phyloP scores from a whole-genome alignment of 2,329 filamentous ascomycete species.

The Botrytis galanthina region DNA sequence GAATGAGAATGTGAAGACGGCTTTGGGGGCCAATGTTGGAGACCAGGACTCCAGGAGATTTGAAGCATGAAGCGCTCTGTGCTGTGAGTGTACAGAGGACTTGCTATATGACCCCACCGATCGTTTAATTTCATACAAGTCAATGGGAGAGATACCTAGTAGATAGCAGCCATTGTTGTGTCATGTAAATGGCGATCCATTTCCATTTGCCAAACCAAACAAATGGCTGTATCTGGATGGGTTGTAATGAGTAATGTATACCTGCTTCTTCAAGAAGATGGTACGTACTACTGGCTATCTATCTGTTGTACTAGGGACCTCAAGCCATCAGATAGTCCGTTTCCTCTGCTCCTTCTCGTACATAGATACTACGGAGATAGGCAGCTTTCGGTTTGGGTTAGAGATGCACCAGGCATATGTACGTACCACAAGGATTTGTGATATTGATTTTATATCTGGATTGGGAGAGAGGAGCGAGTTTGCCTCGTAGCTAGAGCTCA shows the following conservation, averaged over 20 bases:
- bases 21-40: neutral
- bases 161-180: neutral
- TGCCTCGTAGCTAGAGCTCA: neutral
- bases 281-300: neutral
- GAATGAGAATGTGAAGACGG: constrained; percentile 6
- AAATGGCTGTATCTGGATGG: neutral
- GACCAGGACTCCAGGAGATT: neutral
- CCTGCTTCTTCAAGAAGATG: neutral
- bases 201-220: neutral
- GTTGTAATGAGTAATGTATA: neutral
- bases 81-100: neutral
- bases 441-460: neutral
- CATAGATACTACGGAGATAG: neutral
- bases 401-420: neutral
- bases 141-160: neutral
- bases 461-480: neutral
- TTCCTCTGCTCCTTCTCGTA: neutral
- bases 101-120: constrained; percentile 7
- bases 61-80: constrained; percentile 18
- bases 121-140: constrained; percentile 4
- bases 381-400: neutral
- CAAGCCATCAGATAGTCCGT: neutral
- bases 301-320: neutral
- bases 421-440: neutral
- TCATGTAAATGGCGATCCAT: neutral